Percentiles rank a stretch among this genome's conserved stretches.
phyloP scores from a whole-genome alignment of 1,284 basidiomycete genomes.

The Albatrellus sp. region DNA sequence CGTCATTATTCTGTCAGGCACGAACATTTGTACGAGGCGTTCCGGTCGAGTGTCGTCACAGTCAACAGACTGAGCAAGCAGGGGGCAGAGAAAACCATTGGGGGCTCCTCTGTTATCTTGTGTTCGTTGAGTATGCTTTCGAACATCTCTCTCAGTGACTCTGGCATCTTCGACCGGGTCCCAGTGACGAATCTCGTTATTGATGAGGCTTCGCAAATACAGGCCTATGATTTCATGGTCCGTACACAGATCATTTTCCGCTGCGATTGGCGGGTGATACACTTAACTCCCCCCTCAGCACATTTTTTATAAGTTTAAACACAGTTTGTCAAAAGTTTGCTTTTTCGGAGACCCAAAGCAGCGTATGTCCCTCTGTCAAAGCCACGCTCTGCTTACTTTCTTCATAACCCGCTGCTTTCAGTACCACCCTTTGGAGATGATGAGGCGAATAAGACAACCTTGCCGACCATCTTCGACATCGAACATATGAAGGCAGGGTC shows the following conservation, averaged over 20 bases:
- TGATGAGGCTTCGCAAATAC: slow-evolving; percentile 38
- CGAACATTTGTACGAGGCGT: slow-evolving; percentile 28
- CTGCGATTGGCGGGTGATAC: background rate
- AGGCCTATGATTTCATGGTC: slow-evolving; percentile 31
- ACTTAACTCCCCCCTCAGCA: slow-evolving; percentile 16
- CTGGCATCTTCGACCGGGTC: slow-evolving; percentile 21
- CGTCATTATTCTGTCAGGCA: slow-evolving; percentile 23
- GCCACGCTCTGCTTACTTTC: background rate
- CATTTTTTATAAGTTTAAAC: slow-evolving; percentile 22
- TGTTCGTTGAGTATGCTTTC: slow-evolving; percentile 33
- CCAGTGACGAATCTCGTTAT: slow-evolving; percentile 28
- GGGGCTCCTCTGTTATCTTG: slow-evolving; percentile 22
- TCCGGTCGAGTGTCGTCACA: slow-evolving; percentile 16
- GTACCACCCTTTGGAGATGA: slow-evolving; percentile 27
- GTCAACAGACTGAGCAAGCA: too few relatives aligned
- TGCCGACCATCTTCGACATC: slow-evolving; percentile 36
- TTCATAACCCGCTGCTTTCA: slow-evolving; percentile 10
- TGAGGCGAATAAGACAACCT: slow-evolving; percentile 25
- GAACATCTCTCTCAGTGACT: slow-evolving; percentile 21
- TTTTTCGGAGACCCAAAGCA: slow-evolving; percentile 37
- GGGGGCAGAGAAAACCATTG: slow-evolving; percentile 8
- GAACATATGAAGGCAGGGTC: slow-evolving; percentile 22
- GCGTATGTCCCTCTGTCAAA: slow-evolving; percentile 15
- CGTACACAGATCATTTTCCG: slow-evolving; percentile 8
- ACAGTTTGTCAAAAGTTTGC: slow-evolving; percentile 22